A percentile compares a stretch with the other conserved stretches of the same genome.
Evolutionary conservation across 768 basidiomycete genomes (phyloP).

Genomic region (Auriscalpium vulgare): DNA sequence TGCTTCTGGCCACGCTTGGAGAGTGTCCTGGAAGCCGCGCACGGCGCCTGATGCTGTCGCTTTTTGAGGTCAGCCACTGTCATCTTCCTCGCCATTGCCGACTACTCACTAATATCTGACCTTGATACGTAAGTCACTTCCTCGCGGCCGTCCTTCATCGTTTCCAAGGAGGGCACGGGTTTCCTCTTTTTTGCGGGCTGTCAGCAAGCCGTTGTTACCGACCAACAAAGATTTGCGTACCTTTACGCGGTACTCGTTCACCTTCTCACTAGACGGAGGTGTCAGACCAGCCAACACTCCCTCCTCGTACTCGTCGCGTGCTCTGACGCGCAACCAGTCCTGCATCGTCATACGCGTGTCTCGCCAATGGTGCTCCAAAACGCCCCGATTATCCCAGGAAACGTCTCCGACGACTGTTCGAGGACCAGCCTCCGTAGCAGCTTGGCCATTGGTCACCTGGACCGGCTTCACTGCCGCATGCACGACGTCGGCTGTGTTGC

Average conservation of each 20-base stretch:
- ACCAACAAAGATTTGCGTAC: background rate
- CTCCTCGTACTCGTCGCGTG: conserved; percentile 6
- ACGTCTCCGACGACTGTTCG: background rate
- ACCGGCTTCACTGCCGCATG: background rate
- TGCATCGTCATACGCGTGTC: conserved; percentile 9
- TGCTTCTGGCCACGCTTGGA: too few species aligned
- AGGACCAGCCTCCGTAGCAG: background rate
- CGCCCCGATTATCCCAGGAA: conserved; percentile 4
- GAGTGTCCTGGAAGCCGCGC: too few species aligned
- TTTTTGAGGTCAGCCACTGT: too few species aligned
- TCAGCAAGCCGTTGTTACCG: background rate
- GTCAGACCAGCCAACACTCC: conserved; percentile 6
- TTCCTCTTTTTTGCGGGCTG: conserved; percentile 3
- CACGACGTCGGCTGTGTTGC: background rate
- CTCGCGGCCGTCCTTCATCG: conserved; percentile 4
- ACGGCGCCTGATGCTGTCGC: too few species aligned
- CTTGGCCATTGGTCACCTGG: background rate
- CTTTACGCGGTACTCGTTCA: conserved; percentile 7
- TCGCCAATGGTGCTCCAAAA: conserved; percentile 4
- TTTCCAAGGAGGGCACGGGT: conserved; percentile 10
- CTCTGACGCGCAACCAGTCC: conserved; percentile 11
- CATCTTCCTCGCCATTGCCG: too few species aligned
- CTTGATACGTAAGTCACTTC: too few species aligned
- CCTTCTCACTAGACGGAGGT: background rate
- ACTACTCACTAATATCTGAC: too few species aligned